Conservation (phyloP, 75 land plant species). For the Adiantum capillusveneris region DNA sequence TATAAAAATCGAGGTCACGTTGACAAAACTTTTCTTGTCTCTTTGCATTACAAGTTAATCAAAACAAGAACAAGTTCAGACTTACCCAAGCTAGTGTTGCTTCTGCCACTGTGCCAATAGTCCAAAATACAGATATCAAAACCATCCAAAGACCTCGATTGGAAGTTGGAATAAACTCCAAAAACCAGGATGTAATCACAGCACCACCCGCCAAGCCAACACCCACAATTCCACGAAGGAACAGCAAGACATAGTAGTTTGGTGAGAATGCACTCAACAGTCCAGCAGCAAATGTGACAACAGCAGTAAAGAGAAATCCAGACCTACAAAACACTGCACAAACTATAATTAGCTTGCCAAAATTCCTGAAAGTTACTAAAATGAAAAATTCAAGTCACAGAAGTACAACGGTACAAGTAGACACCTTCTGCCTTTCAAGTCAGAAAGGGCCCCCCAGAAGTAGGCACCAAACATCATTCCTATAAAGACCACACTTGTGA, state of each 20-base stretch:
- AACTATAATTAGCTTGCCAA: neutral
- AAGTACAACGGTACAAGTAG: no score
- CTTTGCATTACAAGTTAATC: no score
- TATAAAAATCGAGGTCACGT: no score
- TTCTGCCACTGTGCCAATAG: slow-evolving; percentile 69
- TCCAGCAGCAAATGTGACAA: slow-evolving; percentile 65
- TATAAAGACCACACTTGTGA: slow-evolving; percentile 73
- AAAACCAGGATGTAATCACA: slow-evolving; percentile 79
- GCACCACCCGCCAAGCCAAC: slow-evolving; percentile 81
- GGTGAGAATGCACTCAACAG: slow-evolving; percentile 65
- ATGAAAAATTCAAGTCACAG: no score
- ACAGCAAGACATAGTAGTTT: slow-evolving; percentile 49
- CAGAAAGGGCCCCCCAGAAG: slow-evolving; percentile 78
- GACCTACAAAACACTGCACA: slow-evolving; percentile 26
- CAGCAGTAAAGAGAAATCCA: slow-evolving; percentile 75
- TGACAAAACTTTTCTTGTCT: no score
- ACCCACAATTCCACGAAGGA: slow-evolving; percentile 66
- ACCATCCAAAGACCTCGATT: slow-evolving; percentile 88
- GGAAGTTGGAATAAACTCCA: slow-evolving; percentile 80
- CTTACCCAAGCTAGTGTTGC: slow-evolving; percentile 82
- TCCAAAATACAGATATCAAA: slow-evolving; percentile 72
- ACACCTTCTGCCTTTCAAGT: slow-evolving; percentile 66
- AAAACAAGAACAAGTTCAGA: no score
- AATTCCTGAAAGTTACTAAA: no score
- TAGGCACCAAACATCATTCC: slow-evolving; percentile 87